Conservation (phyloP, 148 eudicot genomes). For the Vaccinium vitisidaea region DNA sequence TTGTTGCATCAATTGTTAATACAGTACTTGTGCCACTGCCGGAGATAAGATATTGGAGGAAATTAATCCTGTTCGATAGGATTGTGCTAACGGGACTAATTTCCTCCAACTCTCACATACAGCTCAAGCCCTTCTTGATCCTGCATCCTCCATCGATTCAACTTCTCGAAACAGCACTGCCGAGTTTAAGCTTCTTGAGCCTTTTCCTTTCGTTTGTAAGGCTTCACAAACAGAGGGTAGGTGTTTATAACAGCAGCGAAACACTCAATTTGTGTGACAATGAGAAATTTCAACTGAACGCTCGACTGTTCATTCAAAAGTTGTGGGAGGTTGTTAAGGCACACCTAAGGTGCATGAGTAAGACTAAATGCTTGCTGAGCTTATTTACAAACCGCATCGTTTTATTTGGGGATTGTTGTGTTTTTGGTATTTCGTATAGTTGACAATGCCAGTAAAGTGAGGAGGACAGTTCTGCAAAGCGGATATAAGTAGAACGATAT, state of each 20-base stretch:
- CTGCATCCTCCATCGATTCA: background rate
- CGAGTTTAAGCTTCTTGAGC: background rate
- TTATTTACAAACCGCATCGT: background rate
- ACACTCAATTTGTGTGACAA: background rate
- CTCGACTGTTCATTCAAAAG: background rate
- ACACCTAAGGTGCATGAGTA: background rate
- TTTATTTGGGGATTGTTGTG: background rate
- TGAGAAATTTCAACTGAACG: background rate
- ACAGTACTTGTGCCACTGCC: background rate
- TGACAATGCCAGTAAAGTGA: background rate
- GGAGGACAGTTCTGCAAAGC: background rate
- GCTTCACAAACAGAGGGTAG: background rate
- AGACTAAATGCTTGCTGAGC: background rate
- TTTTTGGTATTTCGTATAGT: background rate
- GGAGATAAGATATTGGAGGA: conserved; percentile 3
- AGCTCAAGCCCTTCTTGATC: background rate
- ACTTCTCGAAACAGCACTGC: background rate
- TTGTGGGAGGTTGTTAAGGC: background rate
- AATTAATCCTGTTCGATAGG: background rate
- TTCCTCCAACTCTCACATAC: background rate
- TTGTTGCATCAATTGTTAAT: background rate
- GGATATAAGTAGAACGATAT: background rate
- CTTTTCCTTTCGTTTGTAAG: background rate
- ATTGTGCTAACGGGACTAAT: background rate
- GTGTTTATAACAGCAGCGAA: background rate